Base-by-base conservation (phyloP, 495 filamentous ascomycete genomes). In the Hyphodiscus hymeniophilus region DNA sequence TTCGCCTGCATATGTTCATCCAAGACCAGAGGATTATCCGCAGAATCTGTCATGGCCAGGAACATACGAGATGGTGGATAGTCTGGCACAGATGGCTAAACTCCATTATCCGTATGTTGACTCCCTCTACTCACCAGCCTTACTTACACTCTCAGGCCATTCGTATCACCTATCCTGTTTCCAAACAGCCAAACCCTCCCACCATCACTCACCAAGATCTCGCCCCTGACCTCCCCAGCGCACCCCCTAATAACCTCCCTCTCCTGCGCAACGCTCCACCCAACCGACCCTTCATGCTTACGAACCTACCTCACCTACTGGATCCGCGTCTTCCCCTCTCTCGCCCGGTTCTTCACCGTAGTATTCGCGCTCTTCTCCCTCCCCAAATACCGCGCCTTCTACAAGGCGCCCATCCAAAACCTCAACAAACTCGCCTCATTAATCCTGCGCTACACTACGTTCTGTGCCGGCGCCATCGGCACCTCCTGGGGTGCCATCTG, bases 261-360 rank as follows among this genome's bases (percentile, higher is more conserved):
- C 24, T 88, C 87, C 43, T 98, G 92, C 66, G 92, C 92, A 2
- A 72, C 91, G 16, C 77, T 96, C n/a, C 92, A 98, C 63, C 91
- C 92, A 0, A 67, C 74, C 17, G 84, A 89, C 52, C 89, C 92
- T 3, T 90, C 82, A 49, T 98, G 92, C 67, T 72, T 79, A 21
- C 84, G 83, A 15, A 91, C 88, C 2, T 91, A 89, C 67, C 60
- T 95, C 32, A 82, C 84, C 42, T 87, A 89, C 62, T 84, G 85
- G 70, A 73, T 94, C 31, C 79, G 75, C 31, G 81, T 85, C 30
- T 89, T 94, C 62, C 89, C 91, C 0, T 66, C 68, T 6, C 65
- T 94, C n/a, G 78, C 83, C 0, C 82, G 84, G 17, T 78, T 91
- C 66, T 77, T 95, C 61, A 72, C 82, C 2, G 57, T 85, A 15